Base-by-base conservation (phyloP, 768 basidiomycete genomes). In the Leccinum fibrillosum region DNA sequence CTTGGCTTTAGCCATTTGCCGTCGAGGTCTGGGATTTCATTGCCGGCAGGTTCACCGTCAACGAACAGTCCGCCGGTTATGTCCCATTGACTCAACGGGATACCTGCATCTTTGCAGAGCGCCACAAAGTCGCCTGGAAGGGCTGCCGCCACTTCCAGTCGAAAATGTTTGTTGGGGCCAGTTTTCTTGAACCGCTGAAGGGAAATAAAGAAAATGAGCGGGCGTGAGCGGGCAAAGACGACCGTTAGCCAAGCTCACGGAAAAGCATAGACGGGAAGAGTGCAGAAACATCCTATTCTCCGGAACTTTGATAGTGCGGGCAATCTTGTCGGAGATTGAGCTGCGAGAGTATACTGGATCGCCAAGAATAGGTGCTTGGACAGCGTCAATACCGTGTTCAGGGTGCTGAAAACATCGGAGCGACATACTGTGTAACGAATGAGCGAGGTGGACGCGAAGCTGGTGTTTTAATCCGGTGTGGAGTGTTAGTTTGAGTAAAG, bases 401-500 rank as follows among this genome's bases (percentile, higher is more conserved):
- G 39, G 59, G 47, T 42, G 26, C 37, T 8, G 21, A 50, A 23
- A 57, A 56, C 13, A 37, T 37, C 52, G 50, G n/a, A 45, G 39
- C 39, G 15, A 63, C 74, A 12, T 57, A 83, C 86, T 72, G 52
- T 77, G 75, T 53, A 88, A 67, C 55, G 73, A 73, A 50, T 79
- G 74, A 1, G 86, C 79, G 32, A 85, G 67, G 59, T 89, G 88
- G 13, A 87, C 74, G n/a, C 88, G 80, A 32, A 89, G 78, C 63
- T 89, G 88, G 57, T 89, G 88, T 67, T 89, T 89, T 55, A 82
- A 69, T 4, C 86, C 88, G 15, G 88, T 88, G 52, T 80, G 71
- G 19, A 86, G 76, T 11, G 74, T 76, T 15, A 89, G 74, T 39
- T 76, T 77, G 42, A 89, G 69, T 52, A 90, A 76, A 2, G 85